Evolutionary conservation across 2,329 filamentous ascomycete species (phyloP).

Genomic region (Camillea tinctor): DNA sequence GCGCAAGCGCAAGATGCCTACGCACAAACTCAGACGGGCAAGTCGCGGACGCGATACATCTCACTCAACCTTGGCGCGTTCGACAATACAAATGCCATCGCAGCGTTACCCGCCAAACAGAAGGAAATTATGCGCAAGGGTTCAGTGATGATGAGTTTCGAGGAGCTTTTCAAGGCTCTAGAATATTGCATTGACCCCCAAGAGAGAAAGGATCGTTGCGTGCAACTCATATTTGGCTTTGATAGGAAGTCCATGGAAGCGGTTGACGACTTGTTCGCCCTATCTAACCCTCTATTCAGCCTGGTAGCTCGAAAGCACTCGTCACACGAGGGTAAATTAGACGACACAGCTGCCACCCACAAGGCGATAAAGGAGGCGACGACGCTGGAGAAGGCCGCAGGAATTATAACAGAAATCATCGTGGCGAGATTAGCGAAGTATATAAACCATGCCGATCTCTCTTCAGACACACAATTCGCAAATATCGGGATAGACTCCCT

Average conservation of each 20-base stretch:
- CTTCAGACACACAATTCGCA: background rate
- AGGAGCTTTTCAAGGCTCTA: conserved; percentile 1
- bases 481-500: conserved; percentile 16
- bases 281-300: too few relatives aligned
- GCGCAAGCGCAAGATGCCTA: conserved; percentile 15
- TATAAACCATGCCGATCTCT: conserved; percentile 10
- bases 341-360: too few relatives aligned
- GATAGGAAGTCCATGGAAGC: too few relatives aligned
- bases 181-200: background rate
- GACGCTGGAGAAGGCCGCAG: conserved; percentile 11
- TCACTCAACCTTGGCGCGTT: conserved; percentile 15
- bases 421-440: conserved; percentile 9
- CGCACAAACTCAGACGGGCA: conserved; percentile 4
- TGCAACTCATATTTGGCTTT: too few relatives aligned
- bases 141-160: background rate
- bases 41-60: conserved; percentile 8
- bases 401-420: conserved; percentile 3
- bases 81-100: background rate
- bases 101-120: background rate
- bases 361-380: background rate
- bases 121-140: background rate
- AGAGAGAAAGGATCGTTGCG: too few relatives aligned
- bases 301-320: too few relatives aligned
- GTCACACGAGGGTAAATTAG: too few relatives aligned
- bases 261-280: too few relatives aligned